Evolutionary conservation across 2,329 filamentous ascomycete genomes (phyloP).

Genomic region (Trichoderma gracile): DNA sequence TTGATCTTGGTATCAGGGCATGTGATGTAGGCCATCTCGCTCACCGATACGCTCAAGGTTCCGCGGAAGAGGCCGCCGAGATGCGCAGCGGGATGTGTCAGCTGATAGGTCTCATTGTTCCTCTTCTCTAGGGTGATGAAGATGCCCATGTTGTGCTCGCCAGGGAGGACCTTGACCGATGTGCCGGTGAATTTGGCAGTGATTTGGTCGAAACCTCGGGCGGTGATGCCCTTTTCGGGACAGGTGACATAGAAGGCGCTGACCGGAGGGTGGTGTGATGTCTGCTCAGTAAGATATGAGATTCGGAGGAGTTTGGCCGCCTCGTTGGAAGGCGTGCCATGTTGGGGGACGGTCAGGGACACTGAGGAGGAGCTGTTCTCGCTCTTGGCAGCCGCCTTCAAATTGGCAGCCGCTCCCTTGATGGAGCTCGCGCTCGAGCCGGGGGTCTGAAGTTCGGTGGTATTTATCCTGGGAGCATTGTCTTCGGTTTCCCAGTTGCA

Average conservation of each 20-base stretch:
- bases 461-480: conserved; percentile 66
- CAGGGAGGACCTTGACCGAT: conserved; percentile 85
- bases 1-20: conserved; percentile 91
- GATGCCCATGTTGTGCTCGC: conserved; percentile 92
- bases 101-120: conserved; percentile 86
- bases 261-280: conserved; percentile 94
- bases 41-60: conserved; percentile 84
- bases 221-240: conserved; percentile 83
- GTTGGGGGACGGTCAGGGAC: conserved; percentile 54
- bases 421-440: conserved; percentile 38
- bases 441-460: conserved; percentile 41
- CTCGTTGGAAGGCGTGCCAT: conserved; percentile 44
- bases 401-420: conserved; percentile 49
- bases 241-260: conserved; percentile 95
- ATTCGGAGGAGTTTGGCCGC: conserved; percentile 63
- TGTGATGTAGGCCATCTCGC: conserved; percentile 83
- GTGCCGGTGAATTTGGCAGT: conserved; percentile 98
- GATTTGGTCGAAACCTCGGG: conserved; percentile 91
- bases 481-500: conserved; percentile 96
- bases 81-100: conserved; percentile 92
- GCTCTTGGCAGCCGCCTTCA: conserved; percentile 48
- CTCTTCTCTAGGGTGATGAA: conserved; percentile 83
- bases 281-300: conserved; percentile 96
- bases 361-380: conserved; percentile 51
- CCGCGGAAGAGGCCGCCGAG: conserved; percentile 85